Evolutionary conservation across 225 moss, liverwort and hornwort species (phyloP), one percentile per base, ranked within the genome.

Genomic region (Pseudoscleropodium purum): DNA sequence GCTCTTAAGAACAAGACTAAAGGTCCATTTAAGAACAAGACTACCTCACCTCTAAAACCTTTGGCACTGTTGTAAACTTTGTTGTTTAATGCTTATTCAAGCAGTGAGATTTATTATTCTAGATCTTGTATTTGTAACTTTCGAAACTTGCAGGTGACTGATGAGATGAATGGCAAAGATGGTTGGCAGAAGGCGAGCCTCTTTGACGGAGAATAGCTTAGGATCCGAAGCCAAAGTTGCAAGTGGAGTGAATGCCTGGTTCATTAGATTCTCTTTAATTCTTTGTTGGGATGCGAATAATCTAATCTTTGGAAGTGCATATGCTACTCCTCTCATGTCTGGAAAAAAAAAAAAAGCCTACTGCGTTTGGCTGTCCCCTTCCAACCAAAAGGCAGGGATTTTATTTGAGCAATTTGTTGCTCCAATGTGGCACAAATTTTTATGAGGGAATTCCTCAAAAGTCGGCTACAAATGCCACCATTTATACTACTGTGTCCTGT

Each of bases 161-260:
- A 94, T 24, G 5, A 95, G 26, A 96, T 98, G 97, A 98, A 98
- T 60, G 92, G 95, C 34, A 76, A 94, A 96, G 89, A 96, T 98
- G 98, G 96, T 98, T n/a, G n/a, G n/a, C n/a, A n/a, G n/a, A n/a
- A n/a, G n/a, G n/a, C n/a, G n/a, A 98, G 85, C 96, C 96, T 37
- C 70, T 97, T 37, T 97, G 10, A 47, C 4, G 5, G 96, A 97
- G 85, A 95, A 97, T 89, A 87, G 97, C 59, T 59, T 89, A 88
- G 97, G 83, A 95, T 60, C n/a, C 9, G 7, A 49, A 95, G 86
- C 94, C 97, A 41, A 93, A 95, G 91, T 88, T 96, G 88, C 97
- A 97, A 96, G 96, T 96, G 36, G 88, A 93, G 92, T 88, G 49
- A 24, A 60, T 31, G 57, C 57, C 20, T 57, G 39, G 18, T 39